phyloP scores from a whole-genome alignment of 2,329 filamentous ascomycete species.

The Neodidymelliopsis sp. region DNA sequence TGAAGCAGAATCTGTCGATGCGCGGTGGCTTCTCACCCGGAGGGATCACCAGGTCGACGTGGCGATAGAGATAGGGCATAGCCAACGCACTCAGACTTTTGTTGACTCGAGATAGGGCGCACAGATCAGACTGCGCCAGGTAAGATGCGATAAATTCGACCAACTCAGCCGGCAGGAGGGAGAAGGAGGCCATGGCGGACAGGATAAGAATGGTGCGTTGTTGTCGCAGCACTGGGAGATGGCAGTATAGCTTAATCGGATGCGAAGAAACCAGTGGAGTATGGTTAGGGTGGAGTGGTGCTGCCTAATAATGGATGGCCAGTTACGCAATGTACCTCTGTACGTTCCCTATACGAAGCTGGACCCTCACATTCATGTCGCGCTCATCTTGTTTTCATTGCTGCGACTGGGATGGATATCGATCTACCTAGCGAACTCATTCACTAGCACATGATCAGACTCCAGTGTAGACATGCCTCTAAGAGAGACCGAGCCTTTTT shows the following conservation, averaged over 20 bases:
- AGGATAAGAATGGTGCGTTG: background rate
- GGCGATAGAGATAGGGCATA: conserved; percentile 31
- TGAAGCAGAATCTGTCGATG: conserved; percentile 37
- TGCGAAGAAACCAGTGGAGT: background rate
- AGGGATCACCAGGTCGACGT: conserved; percentile 33
- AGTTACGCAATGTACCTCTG: too few relatives aligned
- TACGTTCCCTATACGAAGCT: too few relatives aligned
- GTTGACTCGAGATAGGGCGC: conserved; percentile 23
- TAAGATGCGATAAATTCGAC: conserved; percentile 32
- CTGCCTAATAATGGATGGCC: conserved; percentile 9
- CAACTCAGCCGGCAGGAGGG: conserved; percentile 33
- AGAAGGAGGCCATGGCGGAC: conserved; percentile 28
- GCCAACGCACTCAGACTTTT: conserved; percentile 22
- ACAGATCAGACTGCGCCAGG: conserved; percentile 27
- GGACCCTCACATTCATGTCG: too few relatives aligned
- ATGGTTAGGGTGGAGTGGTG: background rate
- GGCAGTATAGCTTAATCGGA: background rate
- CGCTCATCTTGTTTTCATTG: too few relatives aligned
- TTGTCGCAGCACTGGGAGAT: background rate
- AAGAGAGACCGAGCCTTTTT: too few relatives aligned
- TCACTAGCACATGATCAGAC: too few relatives aligned
- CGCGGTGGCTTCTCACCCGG: conserved; percentile 27
- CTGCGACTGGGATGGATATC: too few relatives aligned
- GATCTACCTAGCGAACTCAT: too few relatives aligned
- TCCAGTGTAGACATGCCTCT: too few relatives aligned